Evolutionary conservation across 495 filamentous ascomycete genomes (phyloP), one percentile per base, ranked within the genome.

Genomic region (Glonium stellatum): DNA sequence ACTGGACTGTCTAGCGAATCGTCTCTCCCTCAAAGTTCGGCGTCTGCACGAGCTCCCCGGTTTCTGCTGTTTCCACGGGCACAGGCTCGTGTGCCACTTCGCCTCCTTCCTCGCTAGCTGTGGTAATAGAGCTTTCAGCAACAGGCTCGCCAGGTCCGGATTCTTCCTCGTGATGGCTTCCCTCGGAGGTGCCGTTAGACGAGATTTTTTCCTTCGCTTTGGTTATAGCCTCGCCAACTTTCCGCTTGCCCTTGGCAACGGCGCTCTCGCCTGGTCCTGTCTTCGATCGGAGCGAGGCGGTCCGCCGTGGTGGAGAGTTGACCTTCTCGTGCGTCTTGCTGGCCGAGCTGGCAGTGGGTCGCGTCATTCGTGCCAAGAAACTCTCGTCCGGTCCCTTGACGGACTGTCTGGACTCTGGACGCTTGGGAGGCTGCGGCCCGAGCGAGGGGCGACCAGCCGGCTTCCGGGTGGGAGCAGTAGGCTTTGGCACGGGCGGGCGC

Each of bases 311-410:
- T 11, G 65, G 65, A 15, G 62, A 64, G 22, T 42, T 47, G 21
- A 78, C 68, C 71, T 89, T 92, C 1, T 91, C 89, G 18, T 87
- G 79, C 0, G 83, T 80, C 73, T 92, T 96, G 69, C 80, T 87
- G 5, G 88, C 81, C 34, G 87, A 91, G 58, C 83, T 82, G 22
- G 87, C 82, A 9, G 91, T 97, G 4, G 90, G 91, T 11, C 90
- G 83, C 89, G 90, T 96, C 91, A 97, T 95, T 58, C 91, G 79
- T 8, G 88, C 89, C 15, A 97, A 78, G 73, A 97, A 97, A 3
- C 85, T 73, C 55, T 90, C 87, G 66, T 88, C 85, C 10, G 69
- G 23, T 4, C 62, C 52, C 18, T 41, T 55, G 4, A 67, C 57
- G 1, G 85, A 78, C 1, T 82, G 81, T 46, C 65, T 54, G 39